Base-by-base conservation (phyloP, 2,329 filamentous ascomycete species). In the Plenodomus biglobosus region DNA sequence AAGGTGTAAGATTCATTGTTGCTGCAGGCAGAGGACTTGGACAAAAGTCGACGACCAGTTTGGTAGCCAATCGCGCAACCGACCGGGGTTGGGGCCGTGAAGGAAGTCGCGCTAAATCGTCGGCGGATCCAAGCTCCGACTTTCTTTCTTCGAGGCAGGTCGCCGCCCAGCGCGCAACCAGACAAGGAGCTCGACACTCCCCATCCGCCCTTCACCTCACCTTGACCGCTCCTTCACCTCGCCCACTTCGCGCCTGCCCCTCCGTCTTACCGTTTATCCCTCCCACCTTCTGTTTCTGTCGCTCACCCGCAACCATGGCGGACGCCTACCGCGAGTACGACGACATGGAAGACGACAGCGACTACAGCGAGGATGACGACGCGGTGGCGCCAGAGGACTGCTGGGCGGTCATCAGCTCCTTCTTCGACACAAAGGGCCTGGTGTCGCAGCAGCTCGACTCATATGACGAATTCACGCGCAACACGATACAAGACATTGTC, bases 391-490 rank as follows among this genome's bases (percentile, higher is more conserved):
- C 92, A 52, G 94, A 97, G 78, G 95, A 99, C 76, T 96, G 91
- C 79, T 99, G 95, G 94, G 88, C 88, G 58, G 92, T 97, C 67
- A 97, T 99, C 71, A 91, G 89, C 47, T 88, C 94, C 8, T 97
- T 96, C 79, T 99, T 99, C 76, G 90, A 96, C 63, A 83, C 85
- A 55, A 99, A 97, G 76, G 92, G 94, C 65, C 82, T 99, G 24
- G 94, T 96, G 18, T 96, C 94, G 15, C 92, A 99, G 75, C 94
- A 99, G 78, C 86, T 97, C 55, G 92, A 97, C 72, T 99, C 95
- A 0, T 99, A 96, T 75, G 91, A 99, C 75, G 92, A 97, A 70
- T 99, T 99, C 67, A 92, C 94, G 48, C 86, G 87, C 51, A 91
- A 89, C 18, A 96, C 92, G 0, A 92, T 99, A 75, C 92, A 97